A percentile compares a stretch with the other conserved stretches of the same genome.
Conservation (phyloP, 164 flowering plant species). For the Berberis thunbergii region DNA sequence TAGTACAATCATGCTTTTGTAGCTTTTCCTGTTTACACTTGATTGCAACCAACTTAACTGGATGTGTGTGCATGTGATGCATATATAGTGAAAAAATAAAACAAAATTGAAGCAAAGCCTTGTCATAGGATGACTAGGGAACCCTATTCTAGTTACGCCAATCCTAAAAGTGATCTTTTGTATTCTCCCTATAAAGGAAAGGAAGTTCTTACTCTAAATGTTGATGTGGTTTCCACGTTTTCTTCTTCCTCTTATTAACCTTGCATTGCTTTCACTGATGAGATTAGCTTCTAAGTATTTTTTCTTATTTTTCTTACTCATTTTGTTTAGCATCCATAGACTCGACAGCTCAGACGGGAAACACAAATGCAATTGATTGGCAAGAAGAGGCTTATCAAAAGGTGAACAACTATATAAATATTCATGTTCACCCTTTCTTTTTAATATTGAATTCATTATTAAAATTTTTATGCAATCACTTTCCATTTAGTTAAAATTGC, state of each 20-base stretch:
- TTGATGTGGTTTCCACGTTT: neutral
- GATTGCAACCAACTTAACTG: neutral
- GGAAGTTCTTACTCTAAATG: too few relatives aligned
- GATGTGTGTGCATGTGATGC: too few relatives aligned
- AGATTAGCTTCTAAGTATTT: neutral
- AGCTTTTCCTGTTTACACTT: neutral
- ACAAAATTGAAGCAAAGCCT: too few relatives aligned
- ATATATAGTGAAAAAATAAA: too few relatives aligned
- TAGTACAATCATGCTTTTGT: neutral
- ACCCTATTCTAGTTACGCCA: too few relatives aligned
- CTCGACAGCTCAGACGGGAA: constrained; percentile 59
- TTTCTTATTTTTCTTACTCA: constrained; percentile 9
- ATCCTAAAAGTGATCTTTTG: too few relatives aligned
- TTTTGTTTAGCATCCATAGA: constrained; percentile 52
- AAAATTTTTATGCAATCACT: neutral
- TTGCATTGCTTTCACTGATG: neutral
- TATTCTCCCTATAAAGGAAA: too few relatives aligned
- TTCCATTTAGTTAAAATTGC: neutral
- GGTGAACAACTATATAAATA: constrained; percentile 22
- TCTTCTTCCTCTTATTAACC: neutral
- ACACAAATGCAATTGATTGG: constrained; percentile 55
- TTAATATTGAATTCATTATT: neutral
- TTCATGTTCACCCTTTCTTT: neutral
- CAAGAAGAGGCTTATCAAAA: constrained; percentile 82
- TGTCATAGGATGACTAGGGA: too few relatives aligned